Evolutionary conservation across 1,284 basidiomycete species (phyloP), one percentile per base, ranked within the genome.

Genomic region (Leccinum cinnamomeum): DNA sequence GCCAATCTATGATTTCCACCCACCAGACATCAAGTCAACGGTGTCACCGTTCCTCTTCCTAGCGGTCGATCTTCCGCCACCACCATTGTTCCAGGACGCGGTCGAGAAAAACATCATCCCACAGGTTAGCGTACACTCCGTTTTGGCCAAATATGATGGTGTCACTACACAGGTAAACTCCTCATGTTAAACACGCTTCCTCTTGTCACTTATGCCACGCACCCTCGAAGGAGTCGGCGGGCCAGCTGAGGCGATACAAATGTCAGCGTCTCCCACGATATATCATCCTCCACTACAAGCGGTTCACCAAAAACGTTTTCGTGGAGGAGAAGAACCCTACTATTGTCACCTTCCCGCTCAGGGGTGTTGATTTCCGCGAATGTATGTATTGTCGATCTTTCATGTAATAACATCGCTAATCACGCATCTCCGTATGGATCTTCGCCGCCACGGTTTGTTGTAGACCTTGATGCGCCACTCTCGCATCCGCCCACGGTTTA

Each of bases 281-380:
- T 74, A 88, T 99, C 68, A 92, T 99, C 69, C 81, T 98, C 25
- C 94, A 98, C 75, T 97, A 92, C 81, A 98, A 97, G 73, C 88
- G 97, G 35, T 99, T 99, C 78, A 97, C 94, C n/a, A 97, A 94
- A 76, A 99, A 99, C 77, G 86, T 86, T 58, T 98, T 99, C 72
- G 94, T 98, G 2, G 97, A 98, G 77, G 97, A 99, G 77, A 97
- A 98, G 76, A 99, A 99, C 73, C 96, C 96, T 3, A 99, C 97
- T 2, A 96, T 99, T 64, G 93, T 99, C 69, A 98, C 97, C 73
- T 99, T 98, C 73, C 95, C 95, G 11, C 83, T 98, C 53, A 86
- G 93, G 62, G 95, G 95, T 1, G 84, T 99, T 20, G 95, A 98
- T 77, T 90, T 98, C 76, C 80, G 79, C 67, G 93, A 94, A 58